A percentile compares a stretch with the other conserved stretches of the same genome.
Evolutionary conservation across 495 filamentous ascomycete genomes (phyloP).

Genomic region (Trichocladium uniseriatum): DNA sequence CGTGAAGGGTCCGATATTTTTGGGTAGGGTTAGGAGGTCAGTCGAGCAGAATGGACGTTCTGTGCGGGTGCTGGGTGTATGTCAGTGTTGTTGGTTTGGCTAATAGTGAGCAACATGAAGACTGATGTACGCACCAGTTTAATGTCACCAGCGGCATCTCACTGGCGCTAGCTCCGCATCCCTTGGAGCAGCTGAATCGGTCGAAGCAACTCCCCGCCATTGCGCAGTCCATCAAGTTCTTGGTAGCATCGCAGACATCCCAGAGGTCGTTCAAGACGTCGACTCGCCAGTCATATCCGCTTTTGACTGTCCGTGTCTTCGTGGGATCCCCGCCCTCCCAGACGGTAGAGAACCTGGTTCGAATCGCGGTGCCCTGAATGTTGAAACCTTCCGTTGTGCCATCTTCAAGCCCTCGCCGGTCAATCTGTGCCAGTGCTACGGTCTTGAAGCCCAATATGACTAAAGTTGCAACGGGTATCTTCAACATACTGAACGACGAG

Average conservation of each 20-base stretch:
- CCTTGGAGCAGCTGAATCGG: conserved; percentile 5
- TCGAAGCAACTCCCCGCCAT: conserved; percentile 19
- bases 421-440: too few relatives aligned
- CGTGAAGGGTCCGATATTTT: conserved; percentile 7
- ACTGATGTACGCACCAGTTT: conserved; percentile 14
- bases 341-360: conserved; percentile 10
- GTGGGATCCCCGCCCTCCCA: conserved; percentile 5
- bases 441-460: too few relatives aligned
- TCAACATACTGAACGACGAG: too few relatives aligned
- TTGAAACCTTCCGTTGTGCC: background rate
- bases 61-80: conserved; percentile 2
- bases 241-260: conserved; percentile 16
- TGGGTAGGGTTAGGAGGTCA: conserved; percentile 12
- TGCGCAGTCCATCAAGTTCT: conserved; percentile 13
- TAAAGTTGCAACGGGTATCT: too few relatives aligned
- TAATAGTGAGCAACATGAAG: too few relatives aligned
- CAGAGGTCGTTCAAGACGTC: conserved; percentile 11
- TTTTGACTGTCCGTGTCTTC: conserved; percentile 8
- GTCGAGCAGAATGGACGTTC: conserved; percentile 15
- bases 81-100: too few relatives aligned
- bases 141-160: conserved; percentile 8
- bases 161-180: conserved; percentile 7
- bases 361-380: background rate
- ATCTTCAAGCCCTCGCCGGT: background rate
- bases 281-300: conserved; percentile 16